Evolutionary conservation across 352 stramenopile species (phyloP).

Genomic region (Phytophthora lateralis): DNA sequence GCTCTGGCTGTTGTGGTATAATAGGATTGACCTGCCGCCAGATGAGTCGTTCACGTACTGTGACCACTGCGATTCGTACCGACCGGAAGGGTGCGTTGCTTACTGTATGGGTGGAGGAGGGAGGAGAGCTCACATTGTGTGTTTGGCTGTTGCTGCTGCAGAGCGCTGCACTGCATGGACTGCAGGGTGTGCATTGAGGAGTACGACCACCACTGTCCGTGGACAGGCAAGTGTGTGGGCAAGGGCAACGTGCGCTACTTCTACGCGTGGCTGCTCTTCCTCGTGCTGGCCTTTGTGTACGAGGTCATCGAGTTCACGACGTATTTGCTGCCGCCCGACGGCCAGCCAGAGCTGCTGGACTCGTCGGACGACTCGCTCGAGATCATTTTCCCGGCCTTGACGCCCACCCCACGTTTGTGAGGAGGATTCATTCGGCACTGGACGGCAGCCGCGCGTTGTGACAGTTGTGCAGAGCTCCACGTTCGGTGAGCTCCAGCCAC

Average conservation of each 20-base stretch:
- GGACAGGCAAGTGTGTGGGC: conserved; percentile 92
- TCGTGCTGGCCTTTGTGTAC: conserved; percentile 88
- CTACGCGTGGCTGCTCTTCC: conserved; percentile 83
- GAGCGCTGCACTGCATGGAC: conserved; percentile 85
- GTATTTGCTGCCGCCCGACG: conserved; percentile 77
- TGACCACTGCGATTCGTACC: conserved; percentile 80
- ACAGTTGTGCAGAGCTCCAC: conserved; percentile 7
- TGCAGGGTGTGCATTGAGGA: conserved; percentile 88
- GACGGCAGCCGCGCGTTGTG: no score
- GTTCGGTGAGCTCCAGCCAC: conserved; percentile 9
- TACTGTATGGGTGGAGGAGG: background rate
- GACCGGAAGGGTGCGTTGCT: conserved; percentile 58
- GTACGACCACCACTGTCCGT: conserved; percentile 94
- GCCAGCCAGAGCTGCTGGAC: conserved; percentile 40
- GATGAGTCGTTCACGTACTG: conserved; percentile 79
- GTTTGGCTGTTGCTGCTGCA: conserved; percentile 25
- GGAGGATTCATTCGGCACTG: conserved; percentile 13
- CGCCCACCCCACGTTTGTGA: conserved; percentile 23
- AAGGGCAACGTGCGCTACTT: conserved; percentile 82
- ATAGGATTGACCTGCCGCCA: conserved; percentile 39
- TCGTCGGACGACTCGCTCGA: conserved; percentile 46
- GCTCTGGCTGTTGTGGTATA: conserved; percentile 1
- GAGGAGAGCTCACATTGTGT: conserved; percentile 9
- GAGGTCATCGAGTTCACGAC: conserved; percentile 89
- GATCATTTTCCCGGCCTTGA: conserved; percentile 26